Percentiles rank a stretch among this genome's conserved stretches.
Conservation (phyloP, 805 yeast genomes). For the Spathaspora hagerdaliae region DNA sequence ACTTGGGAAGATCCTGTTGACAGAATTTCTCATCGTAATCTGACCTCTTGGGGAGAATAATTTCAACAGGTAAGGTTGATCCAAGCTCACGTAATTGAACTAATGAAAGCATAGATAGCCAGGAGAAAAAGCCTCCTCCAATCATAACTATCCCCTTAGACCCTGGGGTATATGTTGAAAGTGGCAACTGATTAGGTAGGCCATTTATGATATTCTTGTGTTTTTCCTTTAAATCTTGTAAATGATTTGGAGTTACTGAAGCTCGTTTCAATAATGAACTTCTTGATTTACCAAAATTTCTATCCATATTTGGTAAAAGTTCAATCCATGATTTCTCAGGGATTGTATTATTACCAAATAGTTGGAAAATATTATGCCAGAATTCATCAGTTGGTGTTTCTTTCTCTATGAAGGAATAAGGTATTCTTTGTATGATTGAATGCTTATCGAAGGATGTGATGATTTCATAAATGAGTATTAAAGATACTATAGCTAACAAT, state of each 20-base stretch:
- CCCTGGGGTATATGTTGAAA: slow-evolving; percentile 27
- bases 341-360: background rate
- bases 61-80: slow-evolving; percentile 46
- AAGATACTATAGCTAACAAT: too few relatives aligned
- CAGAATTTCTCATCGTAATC: slow-evolving; percentile 44
- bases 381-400: background rate
- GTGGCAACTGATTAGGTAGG: slow-evolving; percentile 20
- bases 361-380: background rate
- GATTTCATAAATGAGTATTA: too few relatives aligned
- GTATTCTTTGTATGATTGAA: too few relatives aligned
- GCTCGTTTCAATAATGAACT: background rate
- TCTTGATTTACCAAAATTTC: background rate
- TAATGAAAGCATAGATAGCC: slow-evolving; percentile 47
- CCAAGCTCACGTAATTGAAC: slow-evolving; percentile 43
- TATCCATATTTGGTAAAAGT: background rate
- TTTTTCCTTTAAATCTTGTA: slow-evolving; percentile 9
- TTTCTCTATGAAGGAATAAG: too few relatives aligned
- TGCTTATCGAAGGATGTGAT: too few relatives aligned
- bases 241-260: slow-evolving; percentile 9
- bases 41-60: slow-evolving; percentile 38
- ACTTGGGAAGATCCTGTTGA: slow-evolving; percentile 35
- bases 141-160: slow-evolving; percentile 43
- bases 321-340: background rate
- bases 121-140: slow-evolving; percentile 49
- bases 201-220: slow-evolving; percentile 4